Evolutionary conservation across 2,329 filamentous ascomycete species (phyloP).

Genomic region (Tolypocladium capitatum): DNA sequence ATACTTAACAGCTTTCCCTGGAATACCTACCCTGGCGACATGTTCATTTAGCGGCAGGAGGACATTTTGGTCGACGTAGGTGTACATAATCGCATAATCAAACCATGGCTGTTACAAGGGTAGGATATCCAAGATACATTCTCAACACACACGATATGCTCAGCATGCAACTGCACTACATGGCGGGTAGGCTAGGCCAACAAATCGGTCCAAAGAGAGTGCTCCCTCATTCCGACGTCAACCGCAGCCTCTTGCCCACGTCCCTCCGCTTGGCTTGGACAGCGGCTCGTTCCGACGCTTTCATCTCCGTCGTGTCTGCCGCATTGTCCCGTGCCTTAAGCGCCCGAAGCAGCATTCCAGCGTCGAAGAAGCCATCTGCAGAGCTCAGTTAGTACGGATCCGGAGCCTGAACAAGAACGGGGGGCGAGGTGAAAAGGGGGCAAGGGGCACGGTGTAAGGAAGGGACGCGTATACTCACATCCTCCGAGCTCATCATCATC

Average conservation of each 20-base stretch:
- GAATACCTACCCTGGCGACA: too few species aligned
- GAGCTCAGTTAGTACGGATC: constrained; percentile 11
- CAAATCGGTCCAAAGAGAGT: background rate
- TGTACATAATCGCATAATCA: too few species aligned
- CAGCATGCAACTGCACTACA: background rate
- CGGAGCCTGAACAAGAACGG: background rate
- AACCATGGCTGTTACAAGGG: too few species aligned
- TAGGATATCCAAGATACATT: background rate
- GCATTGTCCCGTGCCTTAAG: constrained; percentile 58
- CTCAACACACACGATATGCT: background rate
- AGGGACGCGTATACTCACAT: constrained; percentile 49
- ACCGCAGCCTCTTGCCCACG: constrained; percentile 59
- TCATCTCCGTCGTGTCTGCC: constrained; percentile 35
- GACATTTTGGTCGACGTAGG: too few species aligned
- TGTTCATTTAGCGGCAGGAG: too few species aligned
- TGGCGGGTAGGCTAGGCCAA: too few species aligned
- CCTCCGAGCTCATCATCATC: constrained; percentile 86
- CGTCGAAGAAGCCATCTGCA: constrained; percentile 94
- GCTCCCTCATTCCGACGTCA: constrained; percentile 8
- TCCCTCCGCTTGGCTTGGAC: constrained; percentile 48
- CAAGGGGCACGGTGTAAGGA: too few species aligned
- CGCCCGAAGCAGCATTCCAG: constrained; percentile 83
- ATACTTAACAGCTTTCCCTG: too few species aligned
- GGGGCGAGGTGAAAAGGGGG: background rate
- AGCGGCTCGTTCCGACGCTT: constrained; percentile 45